phyloP scores from a whole-genome alignment of 2,329 filamentous ascomycete species.

The Colletotrichum destructivum region DNA sequence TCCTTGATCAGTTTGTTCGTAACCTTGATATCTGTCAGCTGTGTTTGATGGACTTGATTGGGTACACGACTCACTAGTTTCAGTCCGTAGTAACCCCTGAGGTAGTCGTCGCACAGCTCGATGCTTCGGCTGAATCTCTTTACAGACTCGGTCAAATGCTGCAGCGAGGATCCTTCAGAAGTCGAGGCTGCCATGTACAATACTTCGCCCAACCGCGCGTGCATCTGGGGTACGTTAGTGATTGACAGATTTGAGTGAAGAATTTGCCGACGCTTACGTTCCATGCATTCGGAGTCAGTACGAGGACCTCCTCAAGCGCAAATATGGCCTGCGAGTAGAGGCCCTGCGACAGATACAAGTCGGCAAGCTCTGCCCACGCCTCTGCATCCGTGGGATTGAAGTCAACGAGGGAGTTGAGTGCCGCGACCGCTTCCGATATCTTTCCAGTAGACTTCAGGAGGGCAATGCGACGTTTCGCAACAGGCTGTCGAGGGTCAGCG shows the following conservation, averaged over 20 bases:
- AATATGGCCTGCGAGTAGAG: slow-evolving; percentile 88
- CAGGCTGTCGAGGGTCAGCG: slow-evolving; percentile 70
- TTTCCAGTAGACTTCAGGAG: slow-evolving; percentile 82
- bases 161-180: slow-evolving; percentile 59
- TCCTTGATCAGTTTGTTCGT: slow-evolving; percentile 66
- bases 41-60: background rate
- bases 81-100: slow-evolving; percentile 93
- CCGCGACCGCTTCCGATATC: slow-evolving; percentile 79
- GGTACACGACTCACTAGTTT: slow-evolving; percentile 73
- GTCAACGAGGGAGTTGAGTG: slow-evolving; percentile 83
- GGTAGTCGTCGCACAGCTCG: slow-evolving; percentile 93
- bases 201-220: slow-evolving; percentile 89
- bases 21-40: slow-evolving; percentile 53
- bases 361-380: slow-evolving; percentile 91
- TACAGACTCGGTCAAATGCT: slow-evolving; percentile 79
- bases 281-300: slow-evolving; percentile 93
- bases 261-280: slow-evolving; percentile 73
- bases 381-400: slow-evolving; percentile 91
- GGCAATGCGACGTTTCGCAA: slow-evolving; percentile 87
- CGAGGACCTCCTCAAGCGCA: slow-evolving; percentile 89
- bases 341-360: slow-evolving; percentile 86
- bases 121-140: slow-evolving; percentile 92
- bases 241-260: background rate
- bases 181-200: slow-evolving; percentile 78
- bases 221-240: slow-evolving; percentile 71